phyloP scores from a whole-genome alignment of 768 basidiomycete species.

The Paxillus rubicundulus region DNA sequence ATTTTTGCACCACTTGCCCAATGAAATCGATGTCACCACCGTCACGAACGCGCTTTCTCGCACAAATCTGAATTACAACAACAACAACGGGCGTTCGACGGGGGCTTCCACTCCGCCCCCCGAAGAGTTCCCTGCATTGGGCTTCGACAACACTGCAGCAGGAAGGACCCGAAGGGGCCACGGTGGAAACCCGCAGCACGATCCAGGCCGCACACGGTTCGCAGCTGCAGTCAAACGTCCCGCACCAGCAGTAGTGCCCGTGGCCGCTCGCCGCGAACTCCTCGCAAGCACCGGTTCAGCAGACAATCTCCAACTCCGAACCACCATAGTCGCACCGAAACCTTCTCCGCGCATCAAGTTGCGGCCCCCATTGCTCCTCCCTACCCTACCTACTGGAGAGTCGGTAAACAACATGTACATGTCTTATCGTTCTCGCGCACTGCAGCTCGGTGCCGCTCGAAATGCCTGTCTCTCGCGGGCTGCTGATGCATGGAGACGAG shows the following conservation, averaged over 20 bases:
- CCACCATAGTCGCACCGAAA: conserved; percentile 72
- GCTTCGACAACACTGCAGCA: conserved; percentile 39
- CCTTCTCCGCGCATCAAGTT: conserved; percentile 85
- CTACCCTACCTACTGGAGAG: conserved; percentile 86
- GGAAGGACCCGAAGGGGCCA: conserved; percentile 44
- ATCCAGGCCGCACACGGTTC: conserved; percentile 88
- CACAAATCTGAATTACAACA: conserved; percentile 51
- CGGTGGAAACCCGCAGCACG: conserved; percentile 48
- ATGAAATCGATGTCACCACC: conserved; percentile 75
- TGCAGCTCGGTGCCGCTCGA: conserved; percentile 89
- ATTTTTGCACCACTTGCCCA: conserved; percentile 89
- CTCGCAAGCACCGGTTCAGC: conserved; percentile 50
- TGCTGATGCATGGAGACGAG: conserved; percentile 93
- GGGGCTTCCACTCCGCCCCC: conserved; percentile 31
- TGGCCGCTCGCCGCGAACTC: conserved; percentile 52
- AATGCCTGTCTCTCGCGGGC: conserved; percentile 94
- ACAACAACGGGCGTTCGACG: conserved; percentile 39
- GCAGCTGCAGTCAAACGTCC: conserved; percentile 84
- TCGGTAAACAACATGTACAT: conserved; percentile 80
- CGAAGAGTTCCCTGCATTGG: conserved; percentile 73
- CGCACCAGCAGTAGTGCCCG: conserved; percentile 30
- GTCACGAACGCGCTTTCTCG: conserved; percentile 67
- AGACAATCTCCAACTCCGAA: conserved; percentile 62
- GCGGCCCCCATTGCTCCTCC: conserved; percentile 77
- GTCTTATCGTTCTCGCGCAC: conserved; percentile 80